Conservation (phyloP, 2,329 filamentous ascomycete genomes). For the Cladosporium cucumerinum region DNA sequence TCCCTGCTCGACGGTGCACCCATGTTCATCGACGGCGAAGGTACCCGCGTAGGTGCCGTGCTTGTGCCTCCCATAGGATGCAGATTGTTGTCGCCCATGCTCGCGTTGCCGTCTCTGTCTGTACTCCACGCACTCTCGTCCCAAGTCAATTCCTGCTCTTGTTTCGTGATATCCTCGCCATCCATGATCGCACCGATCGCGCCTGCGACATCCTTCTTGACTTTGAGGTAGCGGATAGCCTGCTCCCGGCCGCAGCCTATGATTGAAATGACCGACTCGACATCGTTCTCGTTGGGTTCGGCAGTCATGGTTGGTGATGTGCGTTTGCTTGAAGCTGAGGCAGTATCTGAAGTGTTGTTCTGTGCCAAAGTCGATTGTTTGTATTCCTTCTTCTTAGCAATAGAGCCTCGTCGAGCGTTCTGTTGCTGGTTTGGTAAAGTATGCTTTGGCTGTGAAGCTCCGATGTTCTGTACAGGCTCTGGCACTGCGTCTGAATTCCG, state of each 20-base stretch:
- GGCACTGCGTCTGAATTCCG: background rate
- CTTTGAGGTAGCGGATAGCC: slow-evolving; percentile 32
- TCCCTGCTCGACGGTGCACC: slow-evolving; percentile 28
- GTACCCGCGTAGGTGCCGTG: slow-evolving; percentile 31
- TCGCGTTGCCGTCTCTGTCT: slow-evolving; percentile 31
- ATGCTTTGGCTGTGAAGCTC: background rate
- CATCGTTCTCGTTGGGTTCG: slow-evolving; percentile 27
- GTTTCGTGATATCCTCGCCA: slow-evolving; percentile 30
- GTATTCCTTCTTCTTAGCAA: slow-evolving; percentile 6
- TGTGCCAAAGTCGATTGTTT: background rate
- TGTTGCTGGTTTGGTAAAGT: background rate
- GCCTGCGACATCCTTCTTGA: slow-evolving; percentile 30
- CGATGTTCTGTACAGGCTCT: background rate
- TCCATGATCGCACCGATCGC: slow-evolving; percentile 33
- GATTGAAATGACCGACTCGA: slow-evolving; percentile 26
- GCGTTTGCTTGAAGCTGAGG: slow-evolving; percentile 15
- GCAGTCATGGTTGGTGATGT: slow-evolving; percentile 27
- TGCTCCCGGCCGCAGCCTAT: slow-evolving; percentile 21
- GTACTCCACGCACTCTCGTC: slow-evolving; percentile 28
- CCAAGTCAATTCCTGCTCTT: slow-evolving; percentile 28
- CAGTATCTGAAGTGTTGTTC: slow-evolving; percentile 11
- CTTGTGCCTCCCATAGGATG: slow-evolving; percentile 30
- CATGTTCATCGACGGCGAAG: slow-evolving; percentile 26
- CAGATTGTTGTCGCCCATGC: slow-evolving; percentile 23
- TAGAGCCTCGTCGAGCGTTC: background rate